Evolutionary conservation across 768 basidiomycete genomes (phyloP).

Genomic region (Tylopilus cervinicoccineus): DNA sequence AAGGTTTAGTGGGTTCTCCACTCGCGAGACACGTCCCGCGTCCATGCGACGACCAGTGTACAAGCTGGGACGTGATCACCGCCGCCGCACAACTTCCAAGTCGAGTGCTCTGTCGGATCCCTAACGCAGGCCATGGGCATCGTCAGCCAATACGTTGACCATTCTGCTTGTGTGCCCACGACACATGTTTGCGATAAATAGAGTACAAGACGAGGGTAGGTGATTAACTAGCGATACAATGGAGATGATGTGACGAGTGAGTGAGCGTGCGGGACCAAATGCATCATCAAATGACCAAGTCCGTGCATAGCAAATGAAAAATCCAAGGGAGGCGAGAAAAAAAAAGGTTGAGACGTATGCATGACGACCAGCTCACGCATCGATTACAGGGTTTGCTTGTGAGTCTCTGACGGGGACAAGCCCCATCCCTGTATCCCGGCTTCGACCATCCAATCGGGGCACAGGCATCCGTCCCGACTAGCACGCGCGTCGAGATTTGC

Average conservation of each 20-base stretch:
- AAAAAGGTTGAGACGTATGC: neutral
- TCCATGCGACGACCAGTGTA: no score
- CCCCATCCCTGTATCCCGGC: conserved; percentile 14
- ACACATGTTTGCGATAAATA: neutral
- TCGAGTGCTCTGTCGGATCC: no score
- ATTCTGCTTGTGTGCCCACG: no score
- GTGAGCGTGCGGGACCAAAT: no score
- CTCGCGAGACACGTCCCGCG: no score
- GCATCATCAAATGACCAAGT: neutral
- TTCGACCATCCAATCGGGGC: conserved; percentile 24
- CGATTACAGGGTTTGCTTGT: neutral
- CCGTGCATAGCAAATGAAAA: neutral
- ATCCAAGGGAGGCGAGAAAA: neutral
- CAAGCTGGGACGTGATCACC: no score
- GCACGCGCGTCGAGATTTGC: neutral
- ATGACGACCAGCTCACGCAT: conserved; percentile 2
- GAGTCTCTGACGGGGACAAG: neutral
- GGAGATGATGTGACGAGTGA: neutral
- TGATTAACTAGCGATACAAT: conserved; percentile 1
- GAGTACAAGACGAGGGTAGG: neutral
- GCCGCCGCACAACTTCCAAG: no score
- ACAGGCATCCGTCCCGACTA: conserved; percentile 14
- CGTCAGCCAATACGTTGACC: no score
- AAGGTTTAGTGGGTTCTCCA: no score
- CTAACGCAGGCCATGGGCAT: no score